These are phyloP conservation scores for Tinospora cordifolia DNA, from an alignment of 164 flowering plant genomes.

Conservation along the genomic window DNA sequence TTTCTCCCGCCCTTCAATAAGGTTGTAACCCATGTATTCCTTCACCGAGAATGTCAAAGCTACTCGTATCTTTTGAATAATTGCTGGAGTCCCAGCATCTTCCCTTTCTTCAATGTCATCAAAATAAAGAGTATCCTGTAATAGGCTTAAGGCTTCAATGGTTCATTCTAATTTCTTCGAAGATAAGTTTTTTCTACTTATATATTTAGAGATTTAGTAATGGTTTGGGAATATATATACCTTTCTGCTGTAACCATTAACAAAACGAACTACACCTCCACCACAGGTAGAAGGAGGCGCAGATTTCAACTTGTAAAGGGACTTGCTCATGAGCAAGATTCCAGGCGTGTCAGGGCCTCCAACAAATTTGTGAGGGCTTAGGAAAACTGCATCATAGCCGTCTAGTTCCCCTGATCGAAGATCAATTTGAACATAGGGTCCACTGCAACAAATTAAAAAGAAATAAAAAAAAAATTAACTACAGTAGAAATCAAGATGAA, in stretches of 20 bases:
- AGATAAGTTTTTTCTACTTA: not conserved
- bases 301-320: constrained; percentile 37
- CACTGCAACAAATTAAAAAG: constrained; percentile 24
- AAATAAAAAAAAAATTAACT: not conserved
- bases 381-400: constrained; percentile 70
- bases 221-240: constrained; percentile 22
- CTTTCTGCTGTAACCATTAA: constrained; percentile 49
- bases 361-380: constrained; percentile 73
- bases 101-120: constrained; percentile 74
- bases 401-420: constrained; percentile 65
- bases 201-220: not conserved
- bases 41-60: constrained; percentile 78
- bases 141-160: not conserved
- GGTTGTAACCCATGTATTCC: constrained; percentile 59
- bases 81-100: constrained; percentile 73
- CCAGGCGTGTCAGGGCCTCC: constrained; percentile 83
- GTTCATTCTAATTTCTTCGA: not conserved
- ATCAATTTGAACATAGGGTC: constrained; percentile 53
- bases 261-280: constrained; percentile 67
- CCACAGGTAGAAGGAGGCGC: constrained; percentile 73
- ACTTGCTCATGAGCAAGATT: constrained; percentile 50
- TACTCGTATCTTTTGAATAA: constrained; percentile 59
- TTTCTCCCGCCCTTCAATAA: constrained; percentile 40
- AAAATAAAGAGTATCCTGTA: constrained; percentile 57
- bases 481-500: not conserved